Conservation (phyloP, 805 yeast species). For the Starmerella bacillaris region DNA sequence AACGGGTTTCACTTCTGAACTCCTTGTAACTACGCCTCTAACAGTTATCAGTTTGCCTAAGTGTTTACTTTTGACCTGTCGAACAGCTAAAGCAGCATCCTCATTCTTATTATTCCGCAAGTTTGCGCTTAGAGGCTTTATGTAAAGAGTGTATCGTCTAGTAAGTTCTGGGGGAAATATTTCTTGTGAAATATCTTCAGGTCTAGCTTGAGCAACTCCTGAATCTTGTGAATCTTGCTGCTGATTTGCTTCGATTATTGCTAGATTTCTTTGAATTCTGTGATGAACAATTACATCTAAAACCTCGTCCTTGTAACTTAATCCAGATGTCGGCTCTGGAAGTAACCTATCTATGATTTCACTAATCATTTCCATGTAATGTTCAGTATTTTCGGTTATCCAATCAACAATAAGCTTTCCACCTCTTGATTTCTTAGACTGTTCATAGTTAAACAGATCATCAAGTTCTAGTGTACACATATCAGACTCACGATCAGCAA, state of each 20-base stretch:
- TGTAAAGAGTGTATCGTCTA: constrained; percentile 71
- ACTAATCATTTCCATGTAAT: constrained; percentile 62
- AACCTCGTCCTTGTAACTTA: constrained; percentile 71
- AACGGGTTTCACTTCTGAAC: constrained; percentile 88
- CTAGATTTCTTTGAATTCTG: constrained; percentile 63
- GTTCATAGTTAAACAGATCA: constrained; percentile 59
- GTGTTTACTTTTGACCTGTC: constrained; percentile 69
- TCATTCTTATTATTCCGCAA: constrained; percentile 15
- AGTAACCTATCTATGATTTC: constrained; percentile 57
- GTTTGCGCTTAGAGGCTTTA: constrained; percentile 48
- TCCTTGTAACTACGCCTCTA: constrained; percentile 87
- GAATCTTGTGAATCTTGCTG: constrained; percentile 24
- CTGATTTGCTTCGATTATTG: constrained; percentile 46
- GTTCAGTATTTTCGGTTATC: constrained; percentile 56
- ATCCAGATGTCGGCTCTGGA: constrained; percentile 73
- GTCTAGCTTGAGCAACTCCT: constrained; percentile 4
- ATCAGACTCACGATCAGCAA: constrained; percentile 67
- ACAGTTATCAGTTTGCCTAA: constrained; percentile 80
- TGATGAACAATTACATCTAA: constrained; percentile 84
- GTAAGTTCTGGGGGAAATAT: constrained; percentile 73
- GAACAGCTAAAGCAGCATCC: constrained; percentile 55
- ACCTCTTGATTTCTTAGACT: constrained; percentile 23
- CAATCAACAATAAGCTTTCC: constrained; percentile 33
- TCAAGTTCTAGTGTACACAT: constrained; percentile 63
- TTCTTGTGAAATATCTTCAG: constrained; percentile 23